Base-by-base conservation (phyloP, 352 stramenopile genomes). In the Phytophthora aleatoria region DNA sequence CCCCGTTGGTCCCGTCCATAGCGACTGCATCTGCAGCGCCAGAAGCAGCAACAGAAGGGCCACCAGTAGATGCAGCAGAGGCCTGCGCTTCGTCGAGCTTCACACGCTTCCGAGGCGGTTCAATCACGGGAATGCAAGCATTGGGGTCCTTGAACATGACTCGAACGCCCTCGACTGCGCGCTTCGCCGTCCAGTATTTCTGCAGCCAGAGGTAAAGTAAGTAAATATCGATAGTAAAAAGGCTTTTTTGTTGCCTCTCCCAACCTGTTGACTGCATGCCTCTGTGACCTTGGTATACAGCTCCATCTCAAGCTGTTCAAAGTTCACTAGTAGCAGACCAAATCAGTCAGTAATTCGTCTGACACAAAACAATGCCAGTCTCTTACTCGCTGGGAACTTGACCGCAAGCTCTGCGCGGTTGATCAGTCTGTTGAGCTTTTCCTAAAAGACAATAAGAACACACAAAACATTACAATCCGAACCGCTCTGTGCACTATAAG, bases 341-440 rank as follows among this genome's bases (percentile, higher is more conserved):
- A 27, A 52, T 38, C 5, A 36, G 44, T 35, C 44, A 35, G 2
- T 35, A 20, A 5, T n/a, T 41, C 10, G 3, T n/a, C 5, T 16
- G n/a, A 41, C 9, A 6, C 35, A 41, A n/a, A 20, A 41, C 15
- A 27, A 12, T 12, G 39, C 11, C 3, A 24, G 36, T 12, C 42
- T 71, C 66, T 56, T 54, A 96, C 87, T 68, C 0, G 55, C 57
- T 38, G 87, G 81, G 38, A 85, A 91, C 66, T 94, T 93, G 31
- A 92, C 84, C 2, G 85, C 85, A 5, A 96, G 64, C 54, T 96
- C 87, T 0, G 87, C 87, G 7, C 87, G 87, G 49, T 96, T 96
- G 57, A 96, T 90, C 24, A 96, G 62, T 4, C 87, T 69, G 51
- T 88, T 75, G 1, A 96, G 67, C 53, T 96, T 96, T 65, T 94